A percentile compares a stretch with the other conserved stretches of the same genome.
Evolutionary conservation across 305 asterid species (phyloP).

Genomic region (Fraxinus velutina): DNA sequence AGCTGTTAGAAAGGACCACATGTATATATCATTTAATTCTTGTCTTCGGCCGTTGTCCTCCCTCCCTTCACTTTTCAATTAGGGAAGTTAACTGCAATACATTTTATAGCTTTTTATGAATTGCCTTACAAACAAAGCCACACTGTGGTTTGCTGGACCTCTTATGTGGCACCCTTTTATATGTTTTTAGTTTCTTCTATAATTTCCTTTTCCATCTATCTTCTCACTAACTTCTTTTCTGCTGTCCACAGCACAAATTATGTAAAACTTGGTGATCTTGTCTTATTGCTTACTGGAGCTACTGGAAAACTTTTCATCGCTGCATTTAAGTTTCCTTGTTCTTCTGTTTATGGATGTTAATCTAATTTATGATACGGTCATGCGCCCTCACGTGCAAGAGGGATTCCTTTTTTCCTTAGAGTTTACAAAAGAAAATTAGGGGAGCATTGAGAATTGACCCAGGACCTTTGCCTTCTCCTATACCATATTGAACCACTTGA

Average conservation of each 20-base stretch:
- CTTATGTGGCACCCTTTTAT: not conserved
- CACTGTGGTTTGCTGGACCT: conserved; percentile 5
- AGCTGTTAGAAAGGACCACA: not conserved
- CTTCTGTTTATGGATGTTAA: not conserved
- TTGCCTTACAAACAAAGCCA: conserved; percentile 13
- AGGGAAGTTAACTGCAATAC: not conserved
- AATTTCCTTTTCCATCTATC: not conserved
- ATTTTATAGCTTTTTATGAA: not conserved
- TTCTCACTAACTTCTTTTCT: not conserved
- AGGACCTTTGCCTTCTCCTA: not conserved
- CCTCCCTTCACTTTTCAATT: not conserved
- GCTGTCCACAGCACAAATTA: not conserved
- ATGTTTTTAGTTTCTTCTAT: conserved; percentile 1
- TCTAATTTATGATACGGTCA: not conserved
- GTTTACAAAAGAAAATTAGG: not conserved
- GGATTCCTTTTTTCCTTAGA: not conserved
- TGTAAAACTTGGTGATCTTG: not conserved
- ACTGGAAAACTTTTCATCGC: not conserved
- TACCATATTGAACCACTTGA: not conserved
- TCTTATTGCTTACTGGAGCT: not conserved
- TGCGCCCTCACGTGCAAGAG: not conserved
- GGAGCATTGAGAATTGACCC: not conserved
- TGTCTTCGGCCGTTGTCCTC: not conserved
- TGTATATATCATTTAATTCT: not conserved
- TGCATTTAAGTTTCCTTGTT: not conserved